Evolutionary conservation across 2,329 filamentous ascomycete species (phyloP).

Genomic region (Xylariales sp.): DNA sequence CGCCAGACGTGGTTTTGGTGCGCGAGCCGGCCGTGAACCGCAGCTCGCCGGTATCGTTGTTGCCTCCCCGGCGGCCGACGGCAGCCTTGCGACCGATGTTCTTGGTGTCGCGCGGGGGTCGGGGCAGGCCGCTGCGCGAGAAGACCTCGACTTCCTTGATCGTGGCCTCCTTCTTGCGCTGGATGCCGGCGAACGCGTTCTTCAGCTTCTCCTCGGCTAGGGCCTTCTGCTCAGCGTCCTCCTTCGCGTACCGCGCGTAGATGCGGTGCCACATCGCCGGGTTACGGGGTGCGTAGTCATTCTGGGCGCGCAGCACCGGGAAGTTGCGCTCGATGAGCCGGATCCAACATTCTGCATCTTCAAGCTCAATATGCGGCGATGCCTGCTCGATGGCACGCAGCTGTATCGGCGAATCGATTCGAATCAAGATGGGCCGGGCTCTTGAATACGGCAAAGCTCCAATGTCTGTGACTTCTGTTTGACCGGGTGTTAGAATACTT

Average conservation of each 20-base stretch:
- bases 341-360: slow-evolving; percentile 71
- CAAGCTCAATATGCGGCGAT: slow-evolving; percentile 70
- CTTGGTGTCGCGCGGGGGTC: slow-evolving; percentile 28
- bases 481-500: slow-evolving; percentile 11
- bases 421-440: slow-evolving; percentile 63
- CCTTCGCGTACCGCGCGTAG: slow-evolving; percentile 64
- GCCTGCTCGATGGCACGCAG: slow-evolving; percentile 69
- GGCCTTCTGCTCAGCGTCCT: slow-evolving; percentile 52
- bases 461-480: slow-evolving; percentile 57
- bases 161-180: slow-evolving; percentile 53
- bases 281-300: slow-evolving; percentile 61
- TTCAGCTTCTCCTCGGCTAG: slow-evolving; percentile 55
- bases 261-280: slow-evolving; percentile 72
- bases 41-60: slow-evolving; percentile 28
- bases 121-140: slow-evolving; percentile 41
- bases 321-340: slow-evolving; percentile 77
- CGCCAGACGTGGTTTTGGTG: slow-evolving; percentile 46
- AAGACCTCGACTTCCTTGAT: slow-evolving; percentile 48
- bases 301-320: slow-evolving; percentile 54
- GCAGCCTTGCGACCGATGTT: slow-evolving; percentile 12
- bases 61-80: slow-evolving; percentile 7
- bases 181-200: slow-evolving; percentile 52
- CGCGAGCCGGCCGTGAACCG: slow-evolving; percentile 44
- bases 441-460: slow-evolving; percentile 66
- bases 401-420: slow-evolving; percentile 69